These are phyloP conservation scores for Emergomyces pasteurianus DNA, from an alignment of 2,329 filamentous ascomycete species.

Conservation along the genomic window DNA sequence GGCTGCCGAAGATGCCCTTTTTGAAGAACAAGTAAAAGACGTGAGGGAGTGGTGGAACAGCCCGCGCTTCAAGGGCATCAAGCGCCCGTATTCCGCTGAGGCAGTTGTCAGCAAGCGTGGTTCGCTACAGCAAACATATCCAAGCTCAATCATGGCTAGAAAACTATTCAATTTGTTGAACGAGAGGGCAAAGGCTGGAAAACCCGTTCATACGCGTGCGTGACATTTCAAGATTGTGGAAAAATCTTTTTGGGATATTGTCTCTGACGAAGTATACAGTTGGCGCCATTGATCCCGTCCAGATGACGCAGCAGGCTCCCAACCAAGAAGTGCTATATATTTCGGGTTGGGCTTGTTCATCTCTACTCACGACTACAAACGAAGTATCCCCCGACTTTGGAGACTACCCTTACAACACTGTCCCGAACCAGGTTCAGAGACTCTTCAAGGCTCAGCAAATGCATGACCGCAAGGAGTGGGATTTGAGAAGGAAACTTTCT, in stretches of 20 bases:
- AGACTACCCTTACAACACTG: slow-evolving; percentile 98
- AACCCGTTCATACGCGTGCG: slow-evolving; percentile 87
- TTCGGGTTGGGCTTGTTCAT: slow-evolving; percentile 95
- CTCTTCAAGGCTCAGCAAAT: slow-evolving; percentile 93
- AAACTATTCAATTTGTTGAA: slow-evolving; percentile 87
- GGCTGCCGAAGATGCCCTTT: slow-evolving; percentile 70
- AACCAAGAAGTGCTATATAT: slow-evolving; percentile 95
- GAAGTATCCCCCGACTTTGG: slow-evolving; percentile 97
- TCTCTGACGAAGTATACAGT: slow-evolving; percentile 41
- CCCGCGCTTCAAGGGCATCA: slow-evolving; percentile 77
- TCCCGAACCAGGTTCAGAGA: slow-evolving; percentile 94
- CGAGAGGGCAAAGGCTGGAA: slow-evolving; percentile 61
- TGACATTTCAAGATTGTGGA: slow-evolving; percentile 7
- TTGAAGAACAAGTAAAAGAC: slow-evolving; percentile 69
- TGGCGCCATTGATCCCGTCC: slow-evolving; percentile 96
- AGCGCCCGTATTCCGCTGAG: slow-evolving; percentile 76
- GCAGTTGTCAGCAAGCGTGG: slow-evolving; percentile 92
- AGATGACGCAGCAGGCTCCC: slow-evolving; percentile 96
- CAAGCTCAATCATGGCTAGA: slow-evolving; percentile 85
- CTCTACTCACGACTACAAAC: slow-evolving; percentile 83
- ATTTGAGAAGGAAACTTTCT: slow-evolving; percentile 65
- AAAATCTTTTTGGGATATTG: slow-evolving; percentile 5
- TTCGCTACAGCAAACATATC: slow-evolving; percentile 73
- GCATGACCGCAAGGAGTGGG: slow-evolving; percentile 94
- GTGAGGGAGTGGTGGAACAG: slow-evolving; percentile 86